Evolutionary conservation across 768 basidiomycete genomes (phyloP), one percentile per base, ranked within the genome.

Genomic region (Postia placenta): DNA sequence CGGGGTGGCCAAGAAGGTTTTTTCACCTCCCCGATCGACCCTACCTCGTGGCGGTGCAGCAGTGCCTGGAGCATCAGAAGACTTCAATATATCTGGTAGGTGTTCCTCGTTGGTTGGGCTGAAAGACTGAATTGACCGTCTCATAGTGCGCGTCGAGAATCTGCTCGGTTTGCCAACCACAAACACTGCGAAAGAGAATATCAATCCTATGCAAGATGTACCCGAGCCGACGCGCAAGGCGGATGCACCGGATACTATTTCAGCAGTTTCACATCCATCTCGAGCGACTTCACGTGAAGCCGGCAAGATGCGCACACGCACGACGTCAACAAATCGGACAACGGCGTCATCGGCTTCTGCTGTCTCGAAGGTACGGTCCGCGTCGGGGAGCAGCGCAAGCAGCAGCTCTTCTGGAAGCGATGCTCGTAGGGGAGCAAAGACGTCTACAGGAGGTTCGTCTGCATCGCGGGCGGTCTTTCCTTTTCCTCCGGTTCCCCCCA

Each of bases 1-100:
- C 4, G 54, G 42, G 20, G 43, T 51, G 1, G 28, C 24, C n/a
- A 43, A 37, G 20, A 55, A 42, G 30, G 54, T 52, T 1, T 58
- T 58, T 37, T 58, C 57, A 2, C 57, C 57, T 2, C 50, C 57
- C 3, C 55, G 43, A 37, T 44, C 54, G 7, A 49, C 54, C 3
- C 36, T 51, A 25, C 15, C 30, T 5, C 45, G 33, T 12, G 25
- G 28, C 5, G 45, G 30, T 6, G 20, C 17, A 14, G n/a, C 30
- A 17, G 33, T 15, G 43, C 6, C 12, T 27, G 47, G 17, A 9
- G 40, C 3, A 9, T n/a, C 25, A 11, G 47, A 38, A 20, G 45
- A 36, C 25, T 12, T 26, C 4, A 19, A 47, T 47, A 24, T 57
- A 12, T 57, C 53, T 24, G 53, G 56, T 57, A 33, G 4, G 56